These are phyloP conservation scores for Royoungia palumana DNA, from an alignment of 768 basidiomycete genomes.

Conservation along the genomic window DNA sequence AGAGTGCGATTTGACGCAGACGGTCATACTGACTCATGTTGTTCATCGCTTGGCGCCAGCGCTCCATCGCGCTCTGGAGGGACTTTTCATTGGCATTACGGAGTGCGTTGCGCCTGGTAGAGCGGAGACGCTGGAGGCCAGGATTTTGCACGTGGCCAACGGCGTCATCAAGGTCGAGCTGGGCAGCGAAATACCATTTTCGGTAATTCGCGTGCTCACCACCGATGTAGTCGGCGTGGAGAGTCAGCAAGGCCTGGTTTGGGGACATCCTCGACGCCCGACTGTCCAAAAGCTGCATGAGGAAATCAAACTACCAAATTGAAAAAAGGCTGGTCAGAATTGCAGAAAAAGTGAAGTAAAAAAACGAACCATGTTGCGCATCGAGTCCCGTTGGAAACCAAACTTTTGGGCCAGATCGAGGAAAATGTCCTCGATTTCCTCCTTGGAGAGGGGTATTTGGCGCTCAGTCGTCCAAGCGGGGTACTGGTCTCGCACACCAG, in stretches of 20 bases:
- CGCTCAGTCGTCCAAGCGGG: conserved; percentile 93
- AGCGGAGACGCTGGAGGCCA: conserved; percentile 79
- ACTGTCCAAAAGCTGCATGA: conserved; percentile 97
- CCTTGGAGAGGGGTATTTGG: conserved; percentile 95
- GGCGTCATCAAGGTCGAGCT: conserved; percentile 97
- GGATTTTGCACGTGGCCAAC: conserved; percentile 91
- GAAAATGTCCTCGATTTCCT: conserved; percentile 98
- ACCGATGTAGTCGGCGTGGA: conserved; percentile 98
- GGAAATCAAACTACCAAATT: conserved; percentile 87
- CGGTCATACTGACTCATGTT: conserved; percentile 99
- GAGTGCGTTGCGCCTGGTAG: conserved; percentile 57
- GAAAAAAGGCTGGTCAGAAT: conserved; percentile 9
- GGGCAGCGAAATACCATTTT: conserved; percentile 99
- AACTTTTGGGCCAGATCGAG: conserved; percentile 98
- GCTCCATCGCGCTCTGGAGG: conserved; percentile 78
- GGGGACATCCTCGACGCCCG: conserved; percentile 97
- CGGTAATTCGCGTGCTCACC: conserved; percentile 98
- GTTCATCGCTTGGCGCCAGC: conserved; percentile 98
- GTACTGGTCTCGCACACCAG: conserved; percentile 75
- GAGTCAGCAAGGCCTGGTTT: conserved; percentile 88
- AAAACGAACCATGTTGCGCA: conserved; percentile 83
- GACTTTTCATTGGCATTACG: conserved; percentile 58
- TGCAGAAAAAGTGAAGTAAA: conserved; percentile 14
- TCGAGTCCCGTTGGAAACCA: conserved; percentile 93
- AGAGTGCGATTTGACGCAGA: conserved; percentile 92